Percentiles rank a stretch among this genome's conserved stretches.
Evolutionary conservation across 2,329 filamentous ascomycete species (phyloP).

Genomic region (Fonsecaea multimorphosa): DNA sequence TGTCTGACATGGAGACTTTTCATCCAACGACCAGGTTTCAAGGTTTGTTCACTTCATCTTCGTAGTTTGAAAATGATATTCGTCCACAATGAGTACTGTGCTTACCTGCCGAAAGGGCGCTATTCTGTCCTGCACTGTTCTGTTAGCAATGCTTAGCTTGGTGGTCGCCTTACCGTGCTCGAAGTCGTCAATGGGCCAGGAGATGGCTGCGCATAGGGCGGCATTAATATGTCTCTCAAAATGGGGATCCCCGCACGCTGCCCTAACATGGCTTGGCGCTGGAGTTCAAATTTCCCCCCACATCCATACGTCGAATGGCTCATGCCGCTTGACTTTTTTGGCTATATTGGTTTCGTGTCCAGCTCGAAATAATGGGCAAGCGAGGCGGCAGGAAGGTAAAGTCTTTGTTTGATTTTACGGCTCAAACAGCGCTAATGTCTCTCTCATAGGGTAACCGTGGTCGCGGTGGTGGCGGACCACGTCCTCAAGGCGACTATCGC

Average conservation of each 20-base stretch:
- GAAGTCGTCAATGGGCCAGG: too few relatives aligned
- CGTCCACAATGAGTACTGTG: too few relatives aligned
- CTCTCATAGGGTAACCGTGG: conserved; percentile 36
- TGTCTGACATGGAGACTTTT: too few relatives aligned
- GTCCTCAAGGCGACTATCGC: conserved; percentile 43
- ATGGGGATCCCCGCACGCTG: not conserved
- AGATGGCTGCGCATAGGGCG: not conserved
- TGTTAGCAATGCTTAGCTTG: too few relatives aligned
- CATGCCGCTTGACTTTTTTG: not conserved
- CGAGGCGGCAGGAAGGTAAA: conserved; percentile 43
- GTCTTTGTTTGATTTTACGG: not conserved
- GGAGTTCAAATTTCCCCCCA: conserved; percentile 21
- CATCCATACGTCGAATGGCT: not conserved
- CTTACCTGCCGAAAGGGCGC: too few relatives aligned
- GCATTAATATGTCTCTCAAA: not conserved
- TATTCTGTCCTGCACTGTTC: too few relatives aligned
- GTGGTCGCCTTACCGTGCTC: too few relatives aligned
- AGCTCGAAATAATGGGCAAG: conserved; percentile 40
- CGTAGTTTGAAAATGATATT: not conserved
- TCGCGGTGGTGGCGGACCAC: conserved; percentile 50
- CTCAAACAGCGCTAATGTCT: not conserved
- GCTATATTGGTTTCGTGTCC: not conserved
- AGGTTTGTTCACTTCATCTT: too few relatives aligned
- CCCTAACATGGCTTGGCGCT: not conserved
- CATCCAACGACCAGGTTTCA: too few relatives aligned